A percentile compares a stretch with the other conserved stretches of the same genome.
phyloP scores from a whole-genome alignment of 345 rosid genomes.

The Gossypioides kirkii region DNA sequence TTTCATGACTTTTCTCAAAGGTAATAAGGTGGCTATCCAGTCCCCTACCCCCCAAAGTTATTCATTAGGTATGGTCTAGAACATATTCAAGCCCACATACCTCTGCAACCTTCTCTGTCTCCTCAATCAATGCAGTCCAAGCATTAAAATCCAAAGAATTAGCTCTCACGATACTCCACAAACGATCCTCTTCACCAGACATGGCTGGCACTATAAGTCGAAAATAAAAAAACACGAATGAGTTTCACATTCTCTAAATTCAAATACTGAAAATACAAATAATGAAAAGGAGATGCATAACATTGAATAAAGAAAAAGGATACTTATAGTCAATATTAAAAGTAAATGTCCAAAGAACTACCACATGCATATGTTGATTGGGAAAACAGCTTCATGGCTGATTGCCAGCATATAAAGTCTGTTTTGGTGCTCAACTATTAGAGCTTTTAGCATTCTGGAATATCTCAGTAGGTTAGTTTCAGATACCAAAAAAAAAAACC shows the following conservation, averaged over 20 bases:
- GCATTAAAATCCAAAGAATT: slow-evolving; percentile 82
- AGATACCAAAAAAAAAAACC: background rate
- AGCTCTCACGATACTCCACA: slow-evolving; percentile 77
- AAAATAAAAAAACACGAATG: slow-evolving; percentile 2
- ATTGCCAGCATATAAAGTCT: background rate
- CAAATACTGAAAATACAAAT: background rate
- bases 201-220: slow-evolving; percentile 34
- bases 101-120: slow-evolving; percentile 85
- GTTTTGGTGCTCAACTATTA: background rate
- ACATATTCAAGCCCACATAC: slow-evolving; percentile 31
- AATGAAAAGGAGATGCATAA: background rate
- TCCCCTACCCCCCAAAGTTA: background rate
- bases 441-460: background rate
- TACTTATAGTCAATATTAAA: background rate
- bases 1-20: background rate
- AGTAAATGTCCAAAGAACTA: background rate
- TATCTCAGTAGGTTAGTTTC: background rate
- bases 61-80: background rate
- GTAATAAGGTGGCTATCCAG: background rate
- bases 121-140: slow-evolving; percentile 86
- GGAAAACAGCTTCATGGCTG: background rate
- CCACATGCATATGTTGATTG: background rate
- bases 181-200: slow-evolving; percentile 81
- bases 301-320: background rate
- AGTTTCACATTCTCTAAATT: background rate